A percentile compares a stretch with the other conserved stretches of the same genome.
Evolutionary conservation across 192 early-diverging fungal species (phyloP).

Genomic region (Umbelopsis sp.): DNA sequence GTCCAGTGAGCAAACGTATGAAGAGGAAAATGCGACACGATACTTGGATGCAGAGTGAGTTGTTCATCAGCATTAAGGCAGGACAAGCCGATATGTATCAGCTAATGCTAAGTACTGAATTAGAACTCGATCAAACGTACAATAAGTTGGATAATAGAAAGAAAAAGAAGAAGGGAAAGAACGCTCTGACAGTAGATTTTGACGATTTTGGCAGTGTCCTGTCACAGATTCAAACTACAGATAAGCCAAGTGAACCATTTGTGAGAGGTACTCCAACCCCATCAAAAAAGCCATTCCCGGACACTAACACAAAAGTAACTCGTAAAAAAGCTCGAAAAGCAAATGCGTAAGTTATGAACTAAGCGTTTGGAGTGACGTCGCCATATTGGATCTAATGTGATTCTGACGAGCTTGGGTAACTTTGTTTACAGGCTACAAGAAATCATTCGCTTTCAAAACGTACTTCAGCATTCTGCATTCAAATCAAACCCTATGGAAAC

Average conservation of each 20-base stretch:
- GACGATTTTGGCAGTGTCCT: constrained; percentile 45
- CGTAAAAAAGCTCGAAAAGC: constrained; percentile 59
- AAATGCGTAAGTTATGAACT: constrained; percentile 48
- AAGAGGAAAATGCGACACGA: constrained; percentile 59
- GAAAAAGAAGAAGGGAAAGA: constrained; percentile 40
- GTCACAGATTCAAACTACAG: constrained; percentile 35
- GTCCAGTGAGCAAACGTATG: constrained; percentile 12
- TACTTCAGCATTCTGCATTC: constrained; percentile 72
- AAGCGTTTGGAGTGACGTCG: too few species aligned
- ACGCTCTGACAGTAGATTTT: constrained; percentile 55
- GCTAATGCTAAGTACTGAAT: background rate
- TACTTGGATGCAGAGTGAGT: constrained; percentile 65
- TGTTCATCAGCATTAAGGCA: background rate
- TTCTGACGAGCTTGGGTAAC: background rate
- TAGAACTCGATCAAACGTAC: constrained; percentile 58
- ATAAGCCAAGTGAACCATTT: background rate
- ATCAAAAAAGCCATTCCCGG: background rate
- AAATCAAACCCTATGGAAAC: constrained; percentile 69
- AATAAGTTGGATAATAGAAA: constrained; percentile 53
- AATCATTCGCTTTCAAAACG: constrained; percentile 72
- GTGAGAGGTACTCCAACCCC: background rate
- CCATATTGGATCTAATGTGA: background rate
- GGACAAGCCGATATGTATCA: background rate
- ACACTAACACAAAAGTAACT: constrained; percentile 34
- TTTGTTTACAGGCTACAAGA: constrained; percentile 54